Evolutionary conservation across 495 filamentous ascomycete genomes (phyloP), one percentile per base, ranked within the genome.

Genomic region (Podospora fimiseda): DNA sequence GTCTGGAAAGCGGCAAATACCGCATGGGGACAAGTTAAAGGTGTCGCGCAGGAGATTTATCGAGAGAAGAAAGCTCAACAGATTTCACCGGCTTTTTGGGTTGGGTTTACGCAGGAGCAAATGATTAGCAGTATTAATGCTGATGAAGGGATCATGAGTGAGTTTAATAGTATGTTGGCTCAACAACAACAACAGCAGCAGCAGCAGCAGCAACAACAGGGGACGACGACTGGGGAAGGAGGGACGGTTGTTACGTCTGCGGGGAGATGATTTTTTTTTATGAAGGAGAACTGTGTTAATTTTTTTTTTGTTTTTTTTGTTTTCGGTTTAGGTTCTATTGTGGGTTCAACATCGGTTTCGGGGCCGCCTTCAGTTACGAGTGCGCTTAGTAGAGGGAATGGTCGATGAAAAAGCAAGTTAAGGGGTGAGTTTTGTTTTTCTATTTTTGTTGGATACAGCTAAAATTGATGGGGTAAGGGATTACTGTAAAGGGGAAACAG

Each of bases 1-100:
- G 82, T 88, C 5, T 96, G 90, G 90, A 81, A 85, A 33, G 83
- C 89, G 19, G 89, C 89, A 4, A 77, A 76, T 27, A 79, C 73
- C 8, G 86, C 89, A 9, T 81, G 89, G 66, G 74, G 75, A 15
- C 88, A 93, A 66, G 87, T 95, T 23, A 79, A 78, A 56, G 77
- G 77, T 9, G 82, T 86, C n/a, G 85, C 85, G 14, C 76, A 82
- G 60, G 81, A 85, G 50, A 81, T 83, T 33, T 83, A 81, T 62
- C 69, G 68, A 7, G 62, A 74, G 33, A 78, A 82, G 67, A 80
- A 77, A 66, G 72, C 71, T n/a, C 70, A 72, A 57, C 75, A 78
- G 64, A 71, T 61, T 51, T 70, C 61, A 33, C 74, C 73, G 2
- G 65, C 71, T 13, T 80, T 72, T 62, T 81, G 78, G 78, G 67